phyloP scores from a whole-genome alignment of 441 rosid species.

The Gossypium aridum region DNA sequence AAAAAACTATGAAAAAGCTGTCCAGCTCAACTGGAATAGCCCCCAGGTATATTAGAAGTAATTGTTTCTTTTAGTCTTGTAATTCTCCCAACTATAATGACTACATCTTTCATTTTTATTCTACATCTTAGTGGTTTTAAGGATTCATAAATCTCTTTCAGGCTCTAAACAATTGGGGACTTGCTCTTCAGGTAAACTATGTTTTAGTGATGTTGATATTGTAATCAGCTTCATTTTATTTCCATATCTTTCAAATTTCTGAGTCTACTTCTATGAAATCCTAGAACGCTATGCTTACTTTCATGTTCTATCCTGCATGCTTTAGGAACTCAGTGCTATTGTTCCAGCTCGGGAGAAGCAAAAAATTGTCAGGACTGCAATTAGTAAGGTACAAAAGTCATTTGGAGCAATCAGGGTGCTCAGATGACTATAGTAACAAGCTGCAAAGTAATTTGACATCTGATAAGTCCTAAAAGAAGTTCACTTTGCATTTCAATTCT shows the following conservation, averaged over 20 bases:
- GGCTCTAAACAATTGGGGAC: conserved; percentile 99
- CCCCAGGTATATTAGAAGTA: conserved; percentile 57
- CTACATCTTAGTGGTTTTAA: conserved; percentile 15
- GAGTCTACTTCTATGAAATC: not conserved
- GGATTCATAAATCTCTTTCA: conserved; percentile 28
- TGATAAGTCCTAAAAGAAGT: conserved; percentile 5
- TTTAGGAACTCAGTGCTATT: conserved; percentile 94
- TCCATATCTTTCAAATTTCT: not conserved
- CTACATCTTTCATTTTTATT: conserved; percentile 4
- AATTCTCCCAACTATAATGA: conserved; percentile 8
- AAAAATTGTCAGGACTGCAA: conserved; percentile 86
- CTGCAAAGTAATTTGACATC: conserved; percentile 20
- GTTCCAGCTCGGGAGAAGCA: conserved; percentile 95
- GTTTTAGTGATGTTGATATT: conserved; percentile 10
- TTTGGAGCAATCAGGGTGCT: conserved; percentile 25
- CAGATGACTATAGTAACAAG: conserved; percentile 23
- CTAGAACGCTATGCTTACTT: not conserved
- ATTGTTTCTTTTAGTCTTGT: conserved; percentile 1
- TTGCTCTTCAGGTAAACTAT: conserved; percentile 74
- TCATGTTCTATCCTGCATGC: conserved; percentile 12
- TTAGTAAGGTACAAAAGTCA: conserved; percentile 72
- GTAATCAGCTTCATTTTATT: not conserved
- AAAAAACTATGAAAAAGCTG: conserved; percentile 88
- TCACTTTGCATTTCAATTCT: conserved; percentile 9
- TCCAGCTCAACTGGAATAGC: conserved; percentile 95